These are phyloP conservation scores for Macrolepiota dolichaula DNA, from an alignment of 768 basidiomycete species.

Conservation along the genomic window DNA sequence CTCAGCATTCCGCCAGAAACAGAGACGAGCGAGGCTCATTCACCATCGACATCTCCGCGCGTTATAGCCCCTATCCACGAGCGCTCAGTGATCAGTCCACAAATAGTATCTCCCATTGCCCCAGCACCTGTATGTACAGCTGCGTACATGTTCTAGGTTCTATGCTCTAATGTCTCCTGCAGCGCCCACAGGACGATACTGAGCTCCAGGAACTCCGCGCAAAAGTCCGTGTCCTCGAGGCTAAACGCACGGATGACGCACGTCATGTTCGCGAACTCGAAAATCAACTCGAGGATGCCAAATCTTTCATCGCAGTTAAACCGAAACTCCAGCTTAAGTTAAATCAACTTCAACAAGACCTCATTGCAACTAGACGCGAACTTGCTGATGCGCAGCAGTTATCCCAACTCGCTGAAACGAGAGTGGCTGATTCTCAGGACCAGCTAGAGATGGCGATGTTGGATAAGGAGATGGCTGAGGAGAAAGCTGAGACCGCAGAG, in stretches of 20 bases:
- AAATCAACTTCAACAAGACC: constrained; percentile 73
- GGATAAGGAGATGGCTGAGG: constrained; percentile 96
- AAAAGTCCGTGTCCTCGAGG: constrained; percentile 82
- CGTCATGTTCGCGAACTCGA: constrained; percentile 84
- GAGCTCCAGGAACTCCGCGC: constrained; percentile 80
- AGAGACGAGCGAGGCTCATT: constrained; percentile 14
- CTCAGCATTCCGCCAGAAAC: constrained; percentile 33
- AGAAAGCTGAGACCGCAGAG: constrained; percentile 79
- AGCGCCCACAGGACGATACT: constrained; percentile 42
- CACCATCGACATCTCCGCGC: constrained; percentile 18
- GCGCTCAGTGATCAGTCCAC: constrained; percentile 20
- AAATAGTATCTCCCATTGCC: constrained; percentile 23
- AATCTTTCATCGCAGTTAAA: constrained; percentile 77
- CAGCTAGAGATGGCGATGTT: constrained; percentile 93
- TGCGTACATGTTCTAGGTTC: constrained; percentile 11
- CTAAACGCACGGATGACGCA: constrained; percentile 82
- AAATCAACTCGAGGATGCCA: constrained; percentile 77
- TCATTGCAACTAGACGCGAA: constrained; percentile 71
- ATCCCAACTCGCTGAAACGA: constrained; percentile 63
- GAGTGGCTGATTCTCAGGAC: constrained; percentile 78
- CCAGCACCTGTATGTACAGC: constrained; percentile 23
- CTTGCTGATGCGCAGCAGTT: constrained; percentile 76
- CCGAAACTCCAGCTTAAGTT: constrained; percentile 92
- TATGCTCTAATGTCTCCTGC: constrained; percentile 5
- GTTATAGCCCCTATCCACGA: constrained; percentile 17